Evolutionary conservation across 2,329 filamentous ascomycete genomes (phyloP).

Genomic region (Arthrobotrys entomopaga): DNA sequence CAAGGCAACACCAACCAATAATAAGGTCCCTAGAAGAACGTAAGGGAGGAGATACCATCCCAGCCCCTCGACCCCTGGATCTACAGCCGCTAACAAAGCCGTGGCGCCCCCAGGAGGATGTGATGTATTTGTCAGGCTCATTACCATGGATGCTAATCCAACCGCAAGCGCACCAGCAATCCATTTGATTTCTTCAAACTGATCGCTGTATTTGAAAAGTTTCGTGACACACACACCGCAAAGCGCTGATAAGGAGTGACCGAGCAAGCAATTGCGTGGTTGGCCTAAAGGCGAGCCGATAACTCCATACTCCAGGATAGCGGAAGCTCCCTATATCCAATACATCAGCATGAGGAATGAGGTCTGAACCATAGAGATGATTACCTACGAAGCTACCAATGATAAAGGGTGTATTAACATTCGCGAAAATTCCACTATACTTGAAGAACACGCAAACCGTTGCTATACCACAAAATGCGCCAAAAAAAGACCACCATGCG

Average conservation of each 20-base stretch:
- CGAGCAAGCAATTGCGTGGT: slow-evolving; percentile 74
- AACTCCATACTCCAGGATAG: slow-evolving; percentile 78
- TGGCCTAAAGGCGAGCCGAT: slow-evolving; percentile 78
- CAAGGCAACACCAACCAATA: slow-evolving; percentile 73
- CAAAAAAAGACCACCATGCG: slow-evolving; percentile 73
- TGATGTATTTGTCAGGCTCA: slow-evolving; percentile 76
- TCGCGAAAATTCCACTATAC: slow-evolving; percentile 68
- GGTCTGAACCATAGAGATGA: slow-evolving; percentile 66
- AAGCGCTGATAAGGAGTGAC: slow-evolving; percentile 72
- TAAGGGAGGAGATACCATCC: slow-evolving; percentile 77
- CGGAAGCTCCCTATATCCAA: slow-evolving; percentile 72
- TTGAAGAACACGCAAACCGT: slow-evolving; percentile 70
- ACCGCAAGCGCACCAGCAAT: slow-evolving; percentile 74
- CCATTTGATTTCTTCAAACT: slow-evolving; percentile 69
- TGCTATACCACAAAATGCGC: slow-evolving; percentile 71
- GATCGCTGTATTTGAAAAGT: slow-evolving; percentile 69
- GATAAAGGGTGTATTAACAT: slow-evolving; percentile 69
- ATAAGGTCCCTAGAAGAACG: slow-evolving; percentile 69
- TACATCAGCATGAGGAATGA: slow-evolving; percentile 79
- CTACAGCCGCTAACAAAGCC: slow-evolving; percentile 74
- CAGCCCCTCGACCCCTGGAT: slow-evolving; percentile 67
- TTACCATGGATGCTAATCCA: slow-evolving; percentile 71
- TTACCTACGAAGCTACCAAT: slow-evolving; percentile 73
- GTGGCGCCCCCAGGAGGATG: slow-evolving; percentile 81
- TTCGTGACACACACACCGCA: slow-evolving; percentile 73